Conservation (phyloP, 2,329 filamentous ascomycete species). For the Phaeoacremonium minimum region DNA sequence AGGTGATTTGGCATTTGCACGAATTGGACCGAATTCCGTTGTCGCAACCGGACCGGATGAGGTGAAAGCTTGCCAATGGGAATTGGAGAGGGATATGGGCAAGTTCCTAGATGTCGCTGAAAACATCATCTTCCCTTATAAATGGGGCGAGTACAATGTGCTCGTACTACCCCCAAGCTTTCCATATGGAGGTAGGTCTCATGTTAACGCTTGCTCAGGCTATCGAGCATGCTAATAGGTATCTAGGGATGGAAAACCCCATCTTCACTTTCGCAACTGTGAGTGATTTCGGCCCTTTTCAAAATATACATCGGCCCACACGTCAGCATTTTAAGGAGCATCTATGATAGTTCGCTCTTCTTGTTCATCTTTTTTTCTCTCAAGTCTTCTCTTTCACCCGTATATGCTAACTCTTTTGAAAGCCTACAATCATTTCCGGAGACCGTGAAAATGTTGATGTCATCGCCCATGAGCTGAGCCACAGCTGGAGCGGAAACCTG, state of each 20-base stretch:
- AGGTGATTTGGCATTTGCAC: constrained; percentile 80
- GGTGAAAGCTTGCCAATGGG: constrained; percentile 79
- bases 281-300: constrained; percentile 3
- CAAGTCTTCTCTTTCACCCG: no score
- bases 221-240: constrained; percentile 8
- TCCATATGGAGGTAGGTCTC: constrained; percentile 68
- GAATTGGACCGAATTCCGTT: constrained; percentile 78
- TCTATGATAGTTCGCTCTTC: no score
- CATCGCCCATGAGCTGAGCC: constrained; percentile 78
- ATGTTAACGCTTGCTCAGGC: constrained; percentile 1
- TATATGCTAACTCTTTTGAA: no score
- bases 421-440: constrained; percentile 86
- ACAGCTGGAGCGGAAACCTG: constrained; percentile 85
- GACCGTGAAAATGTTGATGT: constrained; percentile 91
- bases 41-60: constrained; percentile 89
- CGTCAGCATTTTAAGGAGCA: no score
- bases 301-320: no score
- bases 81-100: constrained; percentile 87
- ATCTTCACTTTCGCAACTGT: constrained; percentile 87
- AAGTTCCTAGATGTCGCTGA: constrained; percentile 87
- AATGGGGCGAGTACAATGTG: constrained; percentile 94
- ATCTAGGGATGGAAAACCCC: constrained; percentile 78
- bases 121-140: constrained; percentile 76
- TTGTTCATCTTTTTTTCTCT: no score
- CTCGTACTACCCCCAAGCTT: constrained; percentile 86